phyloP scores from a whole-genome alignment of 1,284 basidiomycete species.

The Gomphus bonarii region DNA sequence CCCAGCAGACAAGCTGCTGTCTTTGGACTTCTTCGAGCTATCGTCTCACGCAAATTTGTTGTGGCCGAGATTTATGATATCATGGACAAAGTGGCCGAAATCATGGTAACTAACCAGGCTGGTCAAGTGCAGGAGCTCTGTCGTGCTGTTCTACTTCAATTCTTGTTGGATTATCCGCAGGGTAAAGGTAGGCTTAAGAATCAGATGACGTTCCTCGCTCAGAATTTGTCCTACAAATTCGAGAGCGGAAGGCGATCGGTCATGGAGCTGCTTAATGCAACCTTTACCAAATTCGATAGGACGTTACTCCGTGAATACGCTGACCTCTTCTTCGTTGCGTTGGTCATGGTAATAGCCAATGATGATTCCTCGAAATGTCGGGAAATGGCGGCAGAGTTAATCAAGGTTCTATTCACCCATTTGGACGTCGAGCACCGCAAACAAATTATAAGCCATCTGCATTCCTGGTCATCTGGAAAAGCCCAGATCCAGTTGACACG shows the following conservation, averaged over 20 bases:
- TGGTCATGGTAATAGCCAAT: conserved; percentile 91
- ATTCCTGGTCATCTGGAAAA: conserved; percentile 70
- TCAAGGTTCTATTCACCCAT: conserved; percentile 66
- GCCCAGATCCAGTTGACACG: conserved; percentile 51
- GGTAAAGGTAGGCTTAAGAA: conserved; percentile 83
- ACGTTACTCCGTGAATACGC: conserved; percentile 73
- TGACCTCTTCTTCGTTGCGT: conserved; percentile 85
- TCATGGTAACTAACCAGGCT: conserved; percentile 93
- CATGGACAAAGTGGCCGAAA: conserved; percentile 91
- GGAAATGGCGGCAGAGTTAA: conserved; percentile 76
- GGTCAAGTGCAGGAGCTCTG: conserved; percentile 87
- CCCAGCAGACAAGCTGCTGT: conserved; percentile 78
- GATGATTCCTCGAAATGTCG: conserved; percentile 86
- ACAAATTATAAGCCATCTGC: conserved; percentile 60
- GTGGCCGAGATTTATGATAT: conserved; percentile 97
- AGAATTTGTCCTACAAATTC: conserved; percentile 87
- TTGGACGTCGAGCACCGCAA: conserved; percentile 54
- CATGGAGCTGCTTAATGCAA: conserved; percentile 79
- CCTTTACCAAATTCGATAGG: conserved; percentile 80
- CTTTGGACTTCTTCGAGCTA: conserved; percentile 87
- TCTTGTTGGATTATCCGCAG: conserved; percentile 96
- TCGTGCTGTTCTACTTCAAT: conserved; percentile 84
- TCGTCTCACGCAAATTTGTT: conserved; percentile 85
- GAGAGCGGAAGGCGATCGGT: conserved; percentile 89
- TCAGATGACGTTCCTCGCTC: conserved; percentile 88